Evolutionary conservation across 345 rosid species (phyloP).

Genomic region (Gossypium anomalum): DNA sequence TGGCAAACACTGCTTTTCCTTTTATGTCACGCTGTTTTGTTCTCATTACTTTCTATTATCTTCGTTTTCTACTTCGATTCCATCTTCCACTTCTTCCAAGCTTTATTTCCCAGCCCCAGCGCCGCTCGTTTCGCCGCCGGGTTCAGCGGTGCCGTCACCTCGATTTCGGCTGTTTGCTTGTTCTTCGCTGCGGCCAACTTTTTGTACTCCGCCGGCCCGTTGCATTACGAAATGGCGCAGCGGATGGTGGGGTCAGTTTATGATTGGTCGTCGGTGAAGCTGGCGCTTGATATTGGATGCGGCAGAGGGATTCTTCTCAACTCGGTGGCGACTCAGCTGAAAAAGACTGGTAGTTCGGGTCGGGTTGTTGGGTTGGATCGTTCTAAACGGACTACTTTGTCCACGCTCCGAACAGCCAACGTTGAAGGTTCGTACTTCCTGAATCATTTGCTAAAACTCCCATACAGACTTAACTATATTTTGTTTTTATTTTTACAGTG

Average conservation of each 20-base stretch:
- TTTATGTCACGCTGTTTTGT: constrained; percentile 55
- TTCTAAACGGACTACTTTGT: constrained; percentile 61
- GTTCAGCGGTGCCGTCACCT: constrained; percentile 63
- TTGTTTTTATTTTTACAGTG: too few species aligned
- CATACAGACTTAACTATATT: too few species aligned
- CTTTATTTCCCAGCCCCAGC: constrained; percentile 34
- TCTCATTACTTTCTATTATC: constrained; percentile 56
- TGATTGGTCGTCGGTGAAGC: constrained; percentile 88
- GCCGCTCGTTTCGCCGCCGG: constrained; percentile 77
- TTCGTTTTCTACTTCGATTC: constrained; percentile 69
- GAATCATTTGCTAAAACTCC: too few species aligned
- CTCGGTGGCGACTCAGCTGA: constrained; percentile 90
- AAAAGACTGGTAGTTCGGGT: constrained; percentile 90
- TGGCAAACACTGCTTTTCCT: constrained; percentile 80
- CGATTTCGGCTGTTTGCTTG: constrained; percentile 67
- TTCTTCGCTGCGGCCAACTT: constrained; percentile 78
- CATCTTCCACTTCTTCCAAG: constrained; percentile 47
- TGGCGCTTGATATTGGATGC: constrained; percentile 88
- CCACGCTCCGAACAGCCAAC: constrained; percentile 84
- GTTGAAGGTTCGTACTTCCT: constrained; percentile 52
- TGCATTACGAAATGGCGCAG: constrained; percentile 86
- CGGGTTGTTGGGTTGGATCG: constrained; percentile 92
- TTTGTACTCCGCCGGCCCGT: constrained; percentile 74
- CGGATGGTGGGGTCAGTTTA: constrained; percentile 71
- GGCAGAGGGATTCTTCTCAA: constrained; percentile 87